phyloP scores from a whole-genome alignment of 2,329 filamentous ascomycete genomes.

The Hymenoscyphus salicellus region DNA sequence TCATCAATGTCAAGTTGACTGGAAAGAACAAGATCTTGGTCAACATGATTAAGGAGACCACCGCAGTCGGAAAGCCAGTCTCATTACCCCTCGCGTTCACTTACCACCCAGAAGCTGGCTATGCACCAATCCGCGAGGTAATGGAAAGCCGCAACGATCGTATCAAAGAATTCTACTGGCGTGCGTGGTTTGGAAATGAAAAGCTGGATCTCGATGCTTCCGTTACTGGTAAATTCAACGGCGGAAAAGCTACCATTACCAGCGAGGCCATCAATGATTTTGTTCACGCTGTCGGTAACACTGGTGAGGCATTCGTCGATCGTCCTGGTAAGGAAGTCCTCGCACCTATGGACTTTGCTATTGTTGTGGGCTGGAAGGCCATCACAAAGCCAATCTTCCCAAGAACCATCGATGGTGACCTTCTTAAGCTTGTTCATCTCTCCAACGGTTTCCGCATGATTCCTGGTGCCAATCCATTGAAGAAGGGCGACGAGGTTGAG shows the following conservation, averaged over 20 bases:
- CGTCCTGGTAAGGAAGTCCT: conserved; percentile 89
- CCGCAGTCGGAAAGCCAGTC: conserved; percentile 77
- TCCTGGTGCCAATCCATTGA: conserved; percentile 87
- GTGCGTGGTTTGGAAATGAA: conserved; percentile 92
- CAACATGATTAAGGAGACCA: conserved; percentile 90
- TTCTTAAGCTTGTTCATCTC: conserved; percentile 92
- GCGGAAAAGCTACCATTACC: conserved; percentile 82
- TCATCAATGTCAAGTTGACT: conserved; percentile 77
- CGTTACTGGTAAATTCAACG: conserved; percentile 85
- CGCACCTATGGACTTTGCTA: conserved; percentile 98
- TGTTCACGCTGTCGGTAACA: conserved; percentile 97
- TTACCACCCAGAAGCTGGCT: conserved; percentile 92
- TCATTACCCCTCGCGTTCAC: conserved; percentile 82
- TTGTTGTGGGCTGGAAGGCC: conserved; percentile 97
- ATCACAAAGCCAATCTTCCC: conserved; percentile 99
- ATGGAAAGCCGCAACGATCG: conserved; percentile 95
- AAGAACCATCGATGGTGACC: conserved; percentile 88
- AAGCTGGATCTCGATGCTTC: conserved; percentile 77
- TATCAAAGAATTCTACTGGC: conserved; percentile 99
- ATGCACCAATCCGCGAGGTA: conserved; percentile 94
- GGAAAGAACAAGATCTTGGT: conserved; percentile 78
- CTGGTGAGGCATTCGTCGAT: conserved; percentile 94
- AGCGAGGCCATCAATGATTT: conserved; percentile 96
- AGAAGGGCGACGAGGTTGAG: conserved; percentile 89
- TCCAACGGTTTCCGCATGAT: conserved; percentile 99